These are phyloP conservation scores for Wickerhamomyces subpelliculosus DNA, from an alignment of 805 yeast genomes.

Conservation along the genomic window DNA sequence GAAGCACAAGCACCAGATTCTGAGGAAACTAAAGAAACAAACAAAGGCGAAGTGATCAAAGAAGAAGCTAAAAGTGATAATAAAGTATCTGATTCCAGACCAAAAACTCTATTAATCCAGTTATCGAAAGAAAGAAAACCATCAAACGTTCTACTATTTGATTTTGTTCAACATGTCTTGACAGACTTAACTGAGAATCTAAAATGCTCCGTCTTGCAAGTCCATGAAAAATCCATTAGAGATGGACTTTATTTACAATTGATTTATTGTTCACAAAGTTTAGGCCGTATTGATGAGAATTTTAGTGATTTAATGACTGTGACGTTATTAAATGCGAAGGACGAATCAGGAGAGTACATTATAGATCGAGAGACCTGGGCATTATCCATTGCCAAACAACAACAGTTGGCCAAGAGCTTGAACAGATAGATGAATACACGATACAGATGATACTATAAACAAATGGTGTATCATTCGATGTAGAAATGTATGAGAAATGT, in stretches of 20 bases:
- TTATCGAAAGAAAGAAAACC: conserved; percentile 6
- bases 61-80: no score
- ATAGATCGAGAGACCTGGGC: conserved; percentile 36
- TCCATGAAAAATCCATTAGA: conserved; percentile 33
- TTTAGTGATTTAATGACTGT: conserved; percentile 50
- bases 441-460: not conserved
- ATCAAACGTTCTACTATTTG: conserved; percentile 26
- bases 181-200: conserved; percentile 25
- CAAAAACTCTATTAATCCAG: conserved; percentile 6
- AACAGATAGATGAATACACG: not conserved
- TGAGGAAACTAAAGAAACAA: not conserved
- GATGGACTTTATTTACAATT: conserved; percentile 76
- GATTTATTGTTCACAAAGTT: conserved; percentile 82
- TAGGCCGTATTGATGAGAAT: conserved; percentile 64
- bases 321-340: conserved; percentile 25
- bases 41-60: no score
- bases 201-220: conserved; percentile 23
- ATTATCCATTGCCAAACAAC: conserved; percentile 36
- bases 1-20: not conserved
- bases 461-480: no score
- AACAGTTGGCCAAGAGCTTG: conserved; percentile 14
- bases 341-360: conserved; percentile 5
- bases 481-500: no score
- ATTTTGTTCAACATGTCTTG: conserved; percentile 30
- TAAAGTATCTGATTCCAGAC: conserved; percentile 3